Base-by-base conservation (phyloP, 169 alveolate species). In the Eimeria tenella region DNA sequence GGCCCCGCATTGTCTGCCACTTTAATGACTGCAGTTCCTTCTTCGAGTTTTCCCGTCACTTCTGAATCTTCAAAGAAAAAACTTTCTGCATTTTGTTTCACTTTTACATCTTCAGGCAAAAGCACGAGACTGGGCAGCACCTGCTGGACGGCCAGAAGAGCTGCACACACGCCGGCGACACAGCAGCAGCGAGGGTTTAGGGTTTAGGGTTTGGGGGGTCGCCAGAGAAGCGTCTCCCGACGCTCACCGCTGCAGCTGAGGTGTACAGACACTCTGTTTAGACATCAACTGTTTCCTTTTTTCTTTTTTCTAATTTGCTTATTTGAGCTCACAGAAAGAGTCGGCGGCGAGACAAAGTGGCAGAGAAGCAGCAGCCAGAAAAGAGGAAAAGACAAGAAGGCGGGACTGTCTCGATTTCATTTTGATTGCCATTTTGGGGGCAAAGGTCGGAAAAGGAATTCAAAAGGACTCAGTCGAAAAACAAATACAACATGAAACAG, bases 21-120 rank as follows among this genome's bases (percentile, higher is more conserved):
- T 42, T 84, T 63, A 60, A 84, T 23, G 55, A 84, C 25, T 10
- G 79, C 92, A 17, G 92, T 84, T 49, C 92, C 92, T 2, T 84
- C 81, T 31, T 55, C 81, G 17, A 84, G 63, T 50, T 21, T 62
- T 84, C 92, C 92, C 15, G 81, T 17, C 17, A 63, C 13, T 62
- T 63, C 92, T 13, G 81, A 49, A 60, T 84, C 81, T 42, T 84
- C 92, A 19, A 84, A 84, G 52, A 60, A 60, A 19, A 84, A 58
- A 9, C 53, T 50, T 7, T 60, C 92, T 10, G 65, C 11, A 25
- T 25, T 31, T n/a, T 52, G 19, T 50, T 21, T 10, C 60, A 84
- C 92, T 60, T 25, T 15, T 49, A 63, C 31, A 23, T 84, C 92
- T 62, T 84, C 92, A 5, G 92, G 65, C 56, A 84, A 50, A 15